Base-by-base conservation (phyloP, 768 basidiomycete genomes). In the Strobilomyces echinocephalus region DNA sequence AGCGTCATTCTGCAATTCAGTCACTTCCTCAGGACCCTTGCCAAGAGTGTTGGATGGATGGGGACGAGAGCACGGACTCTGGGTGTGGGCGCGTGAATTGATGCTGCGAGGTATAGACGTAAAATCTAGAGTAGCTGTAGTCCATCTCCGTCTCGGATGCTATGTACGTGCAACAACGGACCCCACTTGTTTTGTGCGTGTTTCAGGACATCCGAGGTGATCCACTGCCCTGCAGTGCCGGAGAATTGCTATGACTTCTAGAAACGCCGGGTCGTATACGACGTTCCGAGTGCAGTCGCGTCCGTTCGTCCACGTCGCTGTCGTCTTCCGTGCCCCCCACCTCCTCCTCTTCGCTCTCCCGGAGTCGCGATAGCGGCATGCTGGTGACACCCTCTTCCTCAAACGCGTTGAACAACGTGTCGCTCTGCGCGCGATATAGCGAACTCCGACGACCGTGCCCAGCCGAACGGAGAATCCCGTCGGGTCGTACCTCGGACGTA, bases 391-490 rank as follows among this genome's bases (percentile, higher is more conserved):
- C 57, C 11, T 26, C 58, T 46, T 78, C 83, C 51, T 86, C 89
- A 60, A 88, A 92, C 12, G 90, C 79, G 66, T 79, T 83, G 71
- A 92, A 94, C 24, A 95, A 72, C 15, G 84, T 83, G 8, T 77
- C 71, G 38, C 77, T 76, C 63, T 88, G 86, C 3, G 80, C 74
- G 24, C 84, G 81, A 60, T 86, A 87, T 12, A 86, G 71, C 16
- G 84, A 85, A 51, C 76, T 77, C 59, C 83, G 77, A 33, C 88
- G 81, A 9, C 81, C 83, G 60, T 91, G 88, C 18, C 74, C 70
- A 0, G 73, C 69, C 6, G 68, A 55, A 18, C 61, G 56, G 31
- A 59, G 49, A 35, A 60, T 40, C 8, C 67, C 66, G 11, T 68
- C 66, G 12, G 65, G 46, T 50, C 57, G 55, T 39, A 74, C 50